Evolutionary conservation across 768 basidiomycete genomes (phyloP), one percentile per base, ranked within the genome.

Genomic region (Serendipita vermifera): DNA sequence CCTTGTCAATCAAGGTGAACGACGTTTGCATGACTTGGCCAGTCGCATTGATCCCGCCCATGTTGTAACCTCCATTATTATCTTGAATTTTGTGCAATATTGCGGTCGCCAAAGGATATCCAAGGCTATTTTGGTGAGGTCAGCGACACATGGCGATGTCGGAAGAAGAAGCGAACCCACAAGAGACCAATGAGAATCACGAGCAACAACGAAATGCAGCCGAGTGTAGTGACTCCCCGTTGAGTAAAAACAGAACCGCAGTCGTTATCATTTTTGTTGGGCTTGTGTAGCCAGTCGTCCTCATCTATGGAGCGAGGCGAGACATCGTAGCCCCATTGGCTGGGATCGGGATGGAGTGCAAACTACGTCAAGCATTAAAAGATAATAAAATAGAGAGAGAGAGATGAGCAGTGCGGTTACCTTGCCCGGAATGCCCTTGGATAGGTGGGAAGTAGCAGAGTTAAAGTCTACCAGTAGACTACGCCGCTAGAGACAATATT

Each of bases 41-140:
- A 0, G 85, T 75, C 13, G 70, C 77, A 63, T 98, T 98, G 62
- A 88, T 82, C 3, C 86, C 86, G 17, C 92, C 93, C n/a, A 93
- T 73, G 66, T 93, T 93, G 69, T 81, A 92, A 7, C 85, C 85
- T 4, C 57, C 57, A 24, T 58, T 17, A 6, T n/a, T 57, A 9
- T 31, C 22, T 13, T 15, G 6, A 20, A 9, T 57, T 32, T 13
- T 39, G 9, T 17, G 20, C 14, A 40, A 33, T 2, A 58, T 39
- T 22, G 57, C 56, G 2, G 57, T 58, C 22, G 55, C 5, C 9
- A 58, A 26, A 14, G 57, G 57, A 32, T 55, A 58, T 6, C 57
- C 57, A 2, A 55, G 57, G 33, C 57, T 57, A 41, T 1, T 14
- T 1, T n/a, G 3, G n/a, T 17, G 40, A 6, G 2, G 9, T 14